A percentile compares a stretch with the other conserved stretches of the same genome.
These are phyloP conservation scores for Grammothele lineata DNA, from an alignment of 768 basidiomycete species.

Conservation along the genomic window DNA sequence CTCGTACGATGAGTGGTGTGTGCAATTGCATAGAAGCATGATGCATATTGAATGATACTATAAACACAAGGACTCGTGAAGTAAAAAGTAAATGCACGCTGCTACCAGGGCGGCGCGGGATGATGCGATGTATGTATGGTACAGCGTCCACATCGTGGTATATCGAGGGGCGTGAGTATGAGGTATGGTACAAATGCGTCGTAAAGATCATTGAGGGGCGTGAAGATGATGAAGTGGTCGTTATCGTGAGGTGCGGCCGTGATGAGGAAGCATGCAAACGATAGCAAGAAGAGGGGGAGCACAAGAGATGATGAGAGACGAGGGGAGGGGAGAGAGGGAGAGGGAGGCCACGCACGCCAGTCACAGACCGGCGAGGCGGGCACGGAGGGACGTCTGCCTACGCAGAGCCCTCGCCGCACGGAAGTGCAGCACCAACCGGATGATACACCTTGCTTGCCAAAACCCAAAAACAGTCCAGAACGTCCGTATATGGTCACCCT, in stretches of 20 bases:
- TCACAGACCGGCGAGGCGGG: constrained; percentile 10
- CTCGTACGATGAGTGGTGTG: too few relatives aligned
- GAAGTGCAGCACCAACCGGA: too few relatives aligned
- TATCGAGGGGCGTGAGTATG: too few relatives aligned
- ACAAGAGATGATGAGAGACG: constrained; percentile 7
- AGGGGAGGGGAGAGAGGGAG: not conserved
- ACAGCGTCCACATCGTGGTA: constrained; percentile 11
- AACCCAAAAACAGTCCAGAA: constrained; percentile 11
- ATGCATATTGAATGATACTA: not conserved
- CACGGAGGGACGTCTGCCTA: not conserved
- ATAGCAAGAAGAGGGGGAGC: too few relatives aligned
- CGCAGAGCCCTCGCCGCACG: not conserved
- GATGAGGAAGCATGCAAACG: too few relatives aligned
- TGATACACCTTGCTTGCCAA: too few relatives aligned
- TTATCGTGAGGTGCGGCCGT: not conserved
- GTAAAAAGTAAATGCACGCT: constrained; percentile 2
- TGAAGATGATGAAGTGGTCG: too few relatives aligned
- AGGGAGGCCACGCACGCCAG: not conserved
- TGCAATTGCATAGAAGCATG: too few relatives aligned
- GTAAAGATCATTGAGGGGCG: too few relatives aligned
- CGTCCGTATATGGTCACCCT: constrained; percentile 14
- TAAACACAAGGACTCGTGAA: not conserved
- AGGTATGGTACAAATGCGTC: too few relatives aligned
- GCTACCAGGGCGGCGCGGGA: constrained; percentile 3
- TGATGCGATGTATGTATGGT: constrained; percentile 6